A percentile compares a stretch with the other conserved stretches of the same genome.
phyloP scores from a whole-genome alignment of 345 rosid species.

The Clarkia xantiana region DNA sequence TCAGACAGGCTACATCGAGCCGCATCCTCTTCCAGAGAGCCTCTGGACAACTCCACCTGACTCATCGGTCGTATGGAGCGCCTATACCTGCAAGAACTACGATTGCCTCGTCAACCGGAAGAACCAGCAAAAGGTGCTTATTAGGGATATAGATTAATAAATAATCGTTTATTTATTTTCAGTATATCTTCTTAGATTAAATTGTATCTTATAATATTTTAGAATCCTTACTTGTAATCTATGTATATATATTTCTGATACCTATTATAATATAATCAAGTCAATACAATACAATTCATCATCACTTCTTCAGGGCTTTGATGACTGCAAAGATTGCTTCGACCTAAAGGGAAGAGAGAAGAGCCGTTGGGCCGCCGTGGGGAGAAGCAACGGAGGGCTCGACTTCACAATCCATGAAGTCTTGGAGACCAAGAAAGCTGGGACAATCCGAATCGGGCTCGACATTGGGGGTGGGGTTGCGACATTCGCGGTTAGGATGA shows the following conservation, averaged over 20 bases:
- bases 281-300: too few relatives aligned
- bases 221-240: too few relatives aligned
- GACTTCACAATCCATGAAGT: slow-evolving; percentile 41
- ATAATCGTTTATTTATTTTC: too few relatives aligned
- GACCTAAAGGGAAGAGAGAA: slow-evolving; percentile 33
- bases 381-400: slow-evolving; percentile 9
- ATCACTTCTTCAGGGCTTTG: too few relatives aligned
- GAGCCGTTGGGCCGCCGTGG: slow-evolving; percentile 21
- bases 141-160: too few relatives aligned
- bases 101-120: slow-evolving; percentile 30
- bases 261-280: too few relatives aligned
- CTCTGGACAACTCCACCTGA: slow-evolving; percentile 33
- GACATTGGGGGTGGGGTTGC: slow-evolving; percentile 60
- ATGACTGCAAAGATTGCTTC: slow-evolving; percentile 58
- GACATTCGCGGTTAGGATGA: slow-evolving; percentile 43
- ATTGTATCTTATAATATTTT: too few relatives aligned
- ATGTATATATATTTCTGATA: too few relatives aligned
- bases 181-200: too few relatives aligned
- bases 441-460: slow-evolving; percentile 40
- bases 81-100: slow-evolving; percentile 42
- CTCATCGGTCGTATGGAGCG: slow-evolving; percentile 47
- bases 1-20: slow-evolving; percentile 15
- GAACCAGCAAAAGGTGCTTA: slow-evolving; percentile 22
- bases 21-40: slow-evolving; percentile 34
- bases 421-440: slow-evolving; percentile 20